A percentile compares a stretch with the other conserved stretches of the same genome.
phyloP scores from a whole-genome alignment of 805 yeast genomes.

The Pichia manshurica region DNA sequence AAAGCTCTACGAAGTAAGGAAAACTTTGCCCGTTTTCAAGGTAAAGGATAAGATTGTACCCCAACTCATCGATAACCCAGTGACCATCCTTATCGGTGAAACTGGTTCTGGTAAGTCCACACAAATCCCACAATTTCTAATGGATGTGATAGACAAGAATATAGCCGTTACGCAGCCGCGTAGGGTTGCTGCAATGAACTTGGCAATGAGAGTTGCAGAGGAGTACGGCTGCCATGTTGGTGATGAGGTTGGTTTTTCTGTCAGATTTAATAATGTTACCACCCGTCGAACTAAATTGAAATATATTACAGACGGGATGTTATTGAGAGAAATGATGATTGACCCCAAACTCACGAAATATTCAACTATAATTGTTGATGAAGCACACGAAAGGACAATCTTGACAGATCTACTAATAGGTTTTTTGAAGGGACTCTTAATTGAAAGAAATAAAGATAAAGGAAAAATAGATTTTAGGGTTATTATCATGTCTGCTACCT shows the following conservation, averaged over 20 bases:
- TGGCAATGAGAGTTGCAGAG: constrained; percentile 88
- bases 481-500: constrained; percentile 93
- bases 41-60: constrained; percentile 59
- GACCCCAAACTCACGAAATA: constrained; percentile 60
- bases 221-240: constrained; percentile 79
- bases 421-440: constrained; percentile 64
- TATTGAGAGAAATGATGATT: constrained; percentile 82
- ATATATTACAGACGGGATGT: constrained; percentile 96
- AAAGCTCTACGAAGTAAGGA: constrained; percentile 45
- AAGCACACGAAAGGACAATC: constrained; percentile 96
- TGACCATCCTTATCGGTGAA: constrained; percentile 85
- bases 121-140: constrained; percentile 89
- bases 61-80: constrained; percentile 51
- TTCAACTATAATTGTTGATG: constrained; percentile 79
- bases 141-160: constrained; percentile 41
- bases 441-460: constrained; percentile 40
- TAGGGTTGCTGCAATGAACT: constrained; percentile 92
- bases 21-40: constrained; percentile 68
- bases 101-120: constrained; percentile 99
- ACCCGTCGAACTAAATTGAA: constrained; percentile 59
- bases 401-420: constrained; percentile 88
- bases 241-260: constrained; percentile 83
- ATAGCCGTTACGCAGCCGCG: constrained; percentile 97
- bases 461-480: constrained; percentile 45
- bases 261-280: constrained; percentile 76